A percentile compares a stretch with the other conserved stretches of the same genome.
phyloP scores from a whole-genome alignment of 495 filamentous ascomycete species.

The Talaromyces nanjingensis region DNA sequence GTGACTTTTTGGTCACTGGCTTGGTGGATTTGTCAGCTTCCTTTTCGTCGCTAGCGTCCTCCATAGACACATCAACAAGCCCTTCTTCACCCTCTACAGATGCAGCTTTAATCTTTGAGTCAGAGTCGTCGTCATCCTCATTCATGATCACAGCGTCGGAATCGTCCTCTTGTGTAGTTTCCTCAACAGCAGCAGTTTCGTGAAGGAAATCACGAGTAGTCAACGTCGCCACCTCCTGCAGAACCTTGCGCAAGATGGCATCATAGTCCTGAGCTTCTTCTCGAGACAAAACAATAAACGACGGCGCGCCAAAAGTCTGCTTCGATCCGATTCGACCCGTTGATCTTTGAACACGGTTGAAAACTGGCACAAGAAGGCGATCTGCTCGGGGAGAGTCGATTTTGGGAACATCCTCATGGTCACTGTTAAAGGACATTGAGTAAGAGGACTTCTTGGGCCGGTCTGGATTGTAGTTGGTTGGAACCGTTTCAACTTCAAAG shows the following conservation, averaged over 20 bases:
- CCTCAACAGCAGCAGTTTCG: constrained; percentile 28
- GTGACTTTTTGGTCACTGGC: constrained; percentile 36
- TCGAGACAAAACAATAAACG: constrained; percentile 52
- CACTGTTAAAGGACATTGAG: constrained; percentile 34
- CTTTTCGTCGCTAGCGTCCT: constrained; percentile 40
- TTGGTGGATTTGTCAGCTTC: constrained; percentile 15
- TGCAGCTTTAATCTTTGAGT: constrained; percentile 60
- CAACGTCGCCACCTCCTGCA: constrained; percentile 49
- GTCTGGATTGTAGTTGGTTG: constrained; percentile 63
- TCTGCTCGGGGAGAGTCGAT: constrained; percentile 62
- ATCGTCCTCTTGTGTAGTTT: constrained; percentile 32
- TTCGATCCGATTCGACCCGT: constrained; percentile 34
- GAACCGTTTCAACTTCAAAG: constrained; percentile 70
- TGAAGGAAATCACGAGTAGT: constrained; percentile 55
- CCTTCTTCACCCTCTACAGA: constrained; percentile 88
- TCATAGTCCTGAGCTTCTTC: constrained; percentile 56
- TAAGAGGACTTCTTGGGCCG: constrained; percentile 41
- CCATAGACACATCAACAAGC: constrained; percentile 85
- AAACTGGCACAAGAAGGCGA: constrained; percentile 68
- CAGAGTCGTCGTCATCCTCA: constrained; percentile 68
- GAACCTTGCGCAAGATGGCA: constrained; percentile 54
- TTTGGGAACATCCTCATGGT: constrained; percentile 49
- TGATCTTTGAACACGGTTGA: constrained; percentile 56
- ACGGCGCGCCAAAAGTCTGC: constrained; percentile 47
- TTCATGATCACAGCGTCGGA: constrained; percentile 66